Base-by-base conservation (phyloP, 345 rosid genomes). In the Populus deltoides region DNA sequence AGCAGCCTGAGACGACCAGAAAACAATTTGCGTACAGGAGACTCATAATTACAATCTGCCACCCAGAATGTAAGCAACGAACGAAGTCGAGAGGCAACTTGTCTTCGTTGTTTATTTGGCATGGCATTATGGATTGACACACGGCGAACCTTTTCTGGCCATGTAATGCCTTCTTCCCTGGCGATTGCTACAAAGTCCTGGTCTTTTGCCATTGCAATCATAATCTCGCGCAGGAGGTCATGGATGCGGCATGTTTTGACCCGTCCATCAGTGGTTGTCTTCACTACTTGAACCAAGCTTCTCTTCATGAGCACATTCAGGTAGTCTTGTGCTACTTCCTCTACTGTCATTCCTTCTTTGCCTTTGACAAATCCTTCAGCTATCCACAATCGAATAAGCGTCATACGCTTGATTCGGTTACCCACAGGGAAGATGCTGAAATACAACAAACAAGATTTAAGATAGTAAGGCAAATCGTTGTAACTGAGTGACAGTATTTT, bases 1-100 rank as follows among this genome's bases (percentile, higher is more conserved):
- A 81, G 79, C 10, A 81, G 77, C 66, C 70, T 65, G 18, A 72
- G 20, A n/a, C 73, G 70, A n/a, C 15, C n/a, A 3, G 68, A n/a
- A 33, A 57, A 62, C 25, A 68, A 55, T 18, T 31, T 36, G 57
- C 29, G 71, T 33, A 5, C 0, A 62, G 68, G 51, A 27, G 77
- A 51, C 25, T 68, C 61, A 33, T 10, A 3, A 65, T 7, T 6
- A 43, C 13, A 43, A 43, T 69, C 77, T 5, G 73, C 78, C 39
- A 51, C 45, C 65, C 84, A 75, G 24, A 75, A 82, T 76, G 70
- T 70, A 70, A 78, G 75, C 41, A 82, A 38, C 4, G 85, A 78
- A 55, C 81, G 85, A 38, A 78, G 8, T 57, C 47, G 62, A 27
- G 72, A 68, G 0, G 27, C 55, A 24, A 20, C 63, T 3, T 49